Evolutionary conservation across 2,329 filamentous ascomycete species (phyloP).

Genomic region (Thermomyces lanuginosus): DNA sequence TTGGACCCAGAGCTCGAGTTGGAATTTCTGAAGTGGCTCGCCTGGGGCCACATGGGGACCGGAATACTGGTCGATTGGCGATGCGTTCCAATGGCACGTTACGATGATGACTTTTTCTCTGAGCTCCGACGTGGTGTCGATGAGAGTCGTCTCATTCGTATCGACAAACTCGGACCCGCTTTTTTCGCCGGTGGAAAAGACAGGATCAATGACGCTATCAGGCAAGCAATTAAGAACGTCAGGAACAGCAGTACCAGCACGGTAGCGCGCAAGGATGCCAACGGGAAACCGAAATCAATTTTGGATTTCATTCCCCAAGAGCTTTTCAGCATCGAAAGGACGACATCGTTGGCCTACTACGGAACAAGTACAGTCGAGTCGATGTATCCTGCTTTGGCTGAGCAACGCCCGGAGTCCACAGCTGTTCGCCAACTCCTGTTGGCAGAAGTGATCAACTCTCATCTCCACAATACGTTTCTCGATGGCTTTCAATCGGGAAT

Average conservation of each 20-base stretch:
- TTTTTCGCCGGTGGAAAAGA: conserved; percentile 56
- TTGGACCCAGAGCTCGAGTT: conserved; percentile 46
- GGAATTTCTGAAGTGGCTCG: conserved; percentile 72
- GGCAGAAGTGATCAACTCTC: conserved; percentile 61
- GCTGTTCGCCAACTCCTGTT: conserved; percentile 49
- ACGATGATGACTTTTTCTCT: conserved; percentile 53
- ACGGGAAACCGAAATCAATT: conserved; percentile 45
- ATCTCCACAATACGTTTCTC: conserved; percentile 76
- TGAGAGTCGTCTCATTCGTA: conserved; percentile 51
- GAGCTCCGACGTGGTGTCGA: conserved; percentile 64
- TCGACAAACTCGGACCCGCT: conserved; percentile 52
- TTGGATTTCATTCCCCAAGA: conserved; percentile 43
- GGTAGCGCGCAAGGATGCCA: conserved; percentile 7
- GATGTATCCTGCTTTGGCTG: conserved; percentile 51
- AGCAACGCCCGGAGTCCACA: conserved; percentile 41
- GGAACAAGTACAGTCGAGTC: conserved; percentile 43
- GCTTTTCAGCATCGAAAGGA: conserved; percentile 49
- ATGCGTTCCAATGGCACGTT: conserved; percentile 67
- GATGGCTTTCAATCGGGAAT: conserved; percentile 62
- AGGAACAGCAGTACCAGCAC: too few relatives aligned
- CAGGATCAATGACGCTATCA: conserved; percentile 47
- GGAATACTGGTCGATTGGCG: conserved; percentile 65
- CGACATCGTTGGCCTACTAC: conserved; percentile 64
- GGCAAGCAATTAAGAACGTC: conserved; percentile 41
- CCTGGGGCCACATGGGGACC: conserved; percentile 80